A percentile compares a stretch with the other conserved stretches of the same genome.
Evolutionary conservation across 352 stramenopile genomes (phyloP).

Genomic region (Sclerospora graminicola): DNA sequence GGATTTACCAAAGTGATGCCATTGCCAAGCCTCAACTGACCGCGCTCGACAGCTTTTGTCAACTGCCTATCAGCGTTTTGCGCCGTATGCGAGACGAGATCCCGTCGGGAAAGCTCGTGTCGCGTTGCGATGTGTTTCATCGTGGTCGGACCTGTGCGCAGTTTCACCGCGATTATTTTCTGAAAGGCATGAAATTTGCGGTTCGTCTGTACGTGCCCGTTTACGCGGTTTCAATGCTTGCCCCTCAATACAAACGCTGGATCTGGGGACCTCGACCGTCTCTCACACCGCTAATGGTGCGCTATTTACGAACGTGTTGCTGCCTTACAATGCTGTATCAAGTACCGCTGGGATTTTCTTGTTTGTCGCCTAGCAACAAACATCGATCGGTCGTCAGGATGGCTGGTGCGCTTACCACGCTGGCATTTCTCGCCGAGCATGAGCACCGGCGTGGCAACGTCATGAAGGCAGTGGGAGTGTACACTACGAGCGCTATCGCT

Average conservation of each 20-base stretch:
- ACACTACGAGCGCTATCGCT: conserved; percentile 34
- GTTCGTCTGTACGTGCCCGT: conserved; percentile 54
- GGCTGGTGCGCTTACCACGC: conserved; percentile 28
- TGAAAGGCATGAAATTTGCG: conserved; percentile 27
- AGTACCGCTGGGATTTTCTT: conserved; percentile 43
- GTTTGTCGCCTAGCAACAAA: conserved; percentile 24
- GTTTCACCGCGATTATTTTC: conserved; percentile 38
- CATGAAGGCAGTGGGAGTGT: conserved; percentile 47
- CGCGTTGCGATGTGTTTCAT: conserved; percentile 56
- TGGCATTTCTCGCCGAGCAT: conserved; percentile 42
- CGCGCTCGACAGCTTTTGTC: conserved; percentile 41
- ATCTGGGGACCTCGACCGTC: conserved; percentile 40
- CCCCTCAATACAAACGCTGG: conserved; percentile 54
- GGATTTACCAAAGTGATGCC: conserved; percentile 44
- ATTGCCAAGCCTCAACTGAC: conserved; percentile 36
- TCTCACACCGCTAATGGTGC: conserved; percentile 19
- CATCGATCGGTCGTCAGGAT: conserved; percentile 24
- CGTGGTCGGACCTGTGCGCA: conserved; percentile 25
- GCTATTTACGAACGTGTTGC: conserved; percentile 47
- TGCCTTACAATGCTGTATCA: conserved; percentile 56
- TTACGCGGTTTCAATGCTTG: conserved; percentile 39
- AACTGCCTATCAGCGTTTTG: conserved; percentile 20
- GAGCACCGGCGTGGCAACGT: conserved; percentile 38
- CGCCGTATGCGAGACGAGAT: conserved; percentile 50
- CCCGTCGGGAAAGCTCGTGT: conserved; percentile 23